Base-by-base conservation (phyloP, 164 flowering plant species). In the Taxillus chinensis region DNA sequence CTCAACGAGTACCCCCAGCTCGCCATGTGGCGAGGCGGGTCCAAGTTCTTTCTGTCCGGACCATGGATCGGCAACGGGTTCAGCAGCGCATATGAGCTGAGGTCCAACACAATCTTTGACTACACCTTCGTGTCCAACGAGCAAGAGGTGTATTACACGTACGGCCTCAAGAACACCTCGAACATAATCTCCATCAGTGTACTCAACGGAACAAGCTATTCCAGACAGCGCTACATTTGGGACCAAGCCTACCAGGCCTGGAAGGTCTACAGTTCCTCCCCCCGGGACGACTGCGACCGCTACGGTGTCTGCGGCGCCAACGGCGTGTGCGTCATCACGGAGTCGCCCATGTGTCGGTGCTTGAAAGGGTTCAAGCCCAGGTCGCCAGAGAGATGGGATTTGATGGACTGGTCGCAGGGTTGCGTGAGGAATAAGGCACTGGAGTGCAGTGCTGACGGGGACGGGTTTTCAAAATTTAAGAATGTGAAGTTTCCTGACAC, bases 1-100 rank as follows among this genome's bases (percentile, higher is more conserved):
- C 57, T 41, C 15, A 58, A 17, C 43, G 70, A 68, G 0, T 57
- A 53, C 9, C 68, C 73, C 8, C 71, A 73, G 39, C 4, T 39
- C 0, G 27, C 69, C 7, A 41, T 64, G 42, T 14, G 57, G 7
- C 12, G 60, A 40, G 62, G 55, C 16, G 11, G 55, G 3, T 13
- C 2, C 2, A 7, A n/a, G 15, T 2, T 7, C 14, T 65, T 37
- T 14, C 46, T 56, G 39, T 13, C 7, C 27, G 68, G 68, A 10
- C 53, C 39, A 1, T 65, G 62, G 61, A 53, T 56, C 57, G 65
- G 70, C 3, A 41, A 48, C 15, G 16, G 55, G 39, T 15, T 10
- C n/a, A 38, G 62, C 13, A 37, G 48, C 3, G 45, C 37, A 15
- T 6, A 10, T n/a, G 38, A 49, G 13, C 17, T 38, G 53, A 64